phyloP scores from a whole-genome alignment of 208 protist species.

The Perkinsela sp. region DNA sequence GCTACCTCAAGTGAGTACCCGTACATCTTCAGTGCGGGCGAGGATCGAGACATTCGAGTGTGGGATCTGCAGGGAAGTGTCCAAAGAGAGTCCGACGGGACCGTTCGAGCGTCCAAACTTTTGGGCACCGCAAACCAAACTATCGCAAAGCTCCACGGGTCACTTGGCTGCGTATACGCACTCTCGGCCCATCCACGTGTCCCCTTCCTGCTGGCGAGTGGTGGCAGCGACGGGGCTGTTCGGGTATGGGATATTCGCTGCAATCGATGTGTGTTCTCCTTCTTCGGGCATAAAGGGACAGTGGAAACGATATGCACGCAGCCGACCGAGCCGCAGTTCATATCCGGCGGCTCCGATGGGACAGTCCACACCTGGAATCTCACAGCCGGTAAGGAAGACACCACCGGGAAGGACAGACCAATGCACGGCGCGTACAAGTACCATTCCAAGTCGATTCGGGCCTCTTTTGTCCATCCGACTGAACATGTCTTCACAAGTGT shows the following conservation, averaged over 20 bases:
- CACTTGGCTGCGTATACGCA: conserved; percentile 72
- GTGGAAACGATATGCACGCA: conserved; percentile 64
- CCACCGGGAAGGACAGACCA: conserved; percentile 2
- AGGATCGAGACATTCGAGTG: conserved; percentile 93
- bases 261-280: conserved; percentile 25
- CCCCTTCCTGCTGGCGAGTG: conserved; percentile 85
- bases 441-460: conserved; percentile 93
- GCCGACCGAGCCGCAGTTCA: conserved; percentile 57
- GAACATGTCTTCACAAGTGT: conserved; percentile 75
- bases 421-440: conserved; percentile 57
- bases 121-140: conserved; percentile 32
- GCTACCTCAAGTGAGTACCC: conserved; percentile 66
- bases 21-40: conserved; percentile 92
- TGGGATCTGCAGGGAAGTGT: conserved; percentile 85
- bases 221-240: conserved; percentile 74
- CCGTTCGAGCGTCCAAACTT: background rate
- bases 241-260: conserved; percentile 71
- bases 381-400: conserved; percentile 15
- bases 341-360: conserved; percentile 68
- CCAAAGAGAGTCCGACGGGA: background rate
- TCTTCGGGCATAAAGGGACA: conserved; percentile 75
- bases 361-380: conserved; percentile 78
- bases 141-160: conserved; percentile 87
- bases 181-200: conserved; percentile 77
- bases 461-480: conserved; percentile 42